Percentiles rank a stretch among this genome's conserved stretches.
These are phyloP conservation scores for Silene latifolia DNA, from an alignment of 148 eudicot species.

Conservation along the genomic window DNA sequence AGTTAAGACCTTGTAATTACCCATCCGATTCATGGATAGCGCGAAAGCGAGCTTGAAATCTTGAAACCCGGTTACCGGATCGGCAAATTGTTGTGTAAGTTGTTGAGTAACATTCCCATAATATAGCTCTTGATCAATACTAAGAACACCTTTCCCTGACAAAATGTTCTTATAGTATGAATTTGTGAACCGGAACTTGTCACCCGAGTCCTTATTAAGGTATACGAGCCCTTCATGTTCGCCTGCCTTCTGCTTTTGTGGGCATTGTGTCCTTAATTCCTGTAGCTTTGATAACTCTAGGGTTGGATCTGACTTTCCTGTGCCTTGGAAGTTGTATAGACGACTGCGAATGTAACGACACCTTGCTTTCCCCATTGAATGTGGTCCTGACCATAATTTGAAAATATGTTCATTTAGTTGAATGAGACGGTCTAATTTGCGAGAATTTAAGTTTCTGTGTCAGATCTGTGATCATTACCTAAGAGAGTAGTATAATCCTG, in stretches of 20 bases:
- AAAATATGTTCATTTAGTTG: no score
- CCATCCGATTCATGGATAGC: conserved; percentile 50
- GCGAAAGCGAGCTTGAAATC: conserved; percentile 49
- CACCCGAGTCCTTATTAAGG: conserved; percentile 40
- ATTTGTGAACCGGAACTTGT: conserved; percentile 35
- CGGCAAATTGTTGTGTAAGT: conserved; percentile 39
- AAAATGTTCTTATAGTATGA: conserved; percentile 45
- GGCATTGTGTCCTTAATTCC: conserved; percentile 45
- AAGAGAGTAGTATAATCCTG: conserved; percentile 57
- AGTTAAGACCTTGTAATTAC: conserved; percentile 46
- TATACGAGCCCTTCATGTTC: conserved; percentile 44
- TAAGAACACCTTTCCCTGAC: conserved; percentile 37
- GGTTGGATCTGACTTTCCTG: conserved; percentile 56
- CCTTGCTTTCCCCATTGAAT: conserved; percentile 56
- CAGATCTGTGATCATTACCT: conserved; percentile 34
- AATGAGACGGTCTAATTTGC: no score
- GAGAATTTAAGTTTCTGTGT: no score
- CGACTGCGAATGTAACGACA: conserved; percentile 52
- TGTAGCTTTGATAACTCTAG: conserved; percentile 32
- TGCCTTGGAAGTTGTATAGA: conserved; percentile 59
- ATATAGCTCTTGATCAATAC: conserved; percentile 52
- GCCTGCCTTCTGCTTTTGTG: conserved; percentile 20
- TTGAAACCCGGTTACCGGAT: conserved; percentile 17
- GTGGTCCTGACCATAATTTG: conserved; percentile 40
- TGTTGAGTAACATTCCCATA: conserved; percentile 37